Evolutionary conservation across 1,284 basidiomycete genomes (phyloP).

Genomic region (Trametes polyzona): DNA sequence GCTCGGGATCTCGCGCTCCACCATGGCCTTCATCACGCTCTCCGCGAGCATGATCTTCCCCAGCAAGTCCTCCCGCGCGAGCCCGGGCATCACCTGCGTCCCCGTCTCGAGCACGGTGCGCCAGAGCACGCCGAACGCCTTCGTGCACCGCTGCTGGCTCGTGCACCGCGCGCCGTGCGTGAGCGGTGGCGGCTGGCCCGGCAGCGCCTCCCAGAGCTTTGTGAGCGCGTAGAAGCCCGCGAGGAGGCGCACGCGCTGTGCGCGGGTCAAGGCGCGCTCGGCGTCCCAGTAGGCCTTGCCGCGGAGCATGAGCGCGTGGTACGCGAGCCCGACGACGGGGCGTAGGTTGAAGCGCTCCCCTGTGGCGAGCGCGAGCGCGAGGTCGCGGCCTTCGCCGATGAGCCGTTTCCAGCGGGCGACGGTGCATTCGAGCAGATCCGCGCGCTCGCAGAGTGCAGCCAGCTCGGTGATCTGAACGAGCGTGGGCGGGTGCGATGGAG

Average conservation of each 20-base stretch:
- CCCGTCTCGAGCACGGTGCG: slow-evolving; percentile 42
- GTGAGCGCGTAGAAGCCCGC: slow-evolving; percentile 48
- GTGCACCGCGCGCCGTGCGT: slow-evolving; percentile 44
- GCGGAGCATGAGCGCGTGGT: slow-evolving; percentile 48
- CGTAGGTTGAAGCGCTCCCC: slow-evolving; percentile 49
- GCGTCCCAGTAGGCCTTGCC: slow-evolving; percentile 46
- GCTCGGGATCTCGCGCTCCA: slow-evolving; percentile 44
- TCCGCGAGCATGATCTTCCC: slow-evolving; percentile 46
- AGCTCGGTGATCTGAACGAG: slow-evolving; percentile 49
- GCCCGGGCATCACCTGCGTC: slow-evolving; percentile 36
- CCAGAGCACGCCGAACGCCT: slow-evolving; percentile 47
- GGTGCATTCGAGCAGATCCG: slow-evolving; percentile 45
- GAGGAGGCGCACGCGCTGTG: slow-evolving; percentile 46
- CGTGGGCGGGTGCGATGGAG: slow-evolving; percentile 28
- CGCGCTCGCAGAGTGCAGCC: slow-evolving; percentile 48
- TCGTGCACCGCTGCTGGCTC: slow-evolving; percentile 45
- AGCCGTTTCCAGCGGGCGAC: slow-evolving; percentile 45
- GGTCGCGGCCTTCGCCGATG: slow-evolving; percentile 45
- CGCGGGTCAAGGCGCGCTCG: slow-evolving; percentile 40
- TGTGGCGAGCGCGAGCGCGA: slow-evolving; percentile 45
- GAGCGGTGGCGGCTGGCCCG: slow-evolving; percentile 42
- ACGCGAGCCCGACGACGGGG: slow-evolving; percentile 44
- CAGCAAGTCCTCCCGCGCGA: slow-evolving; percentile 44
- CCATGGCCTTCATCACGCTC: slow-evolving; percentile 44
- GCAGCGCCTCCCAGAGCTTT: slow-evolving; percentile 45